phyloP scores from a whole-genome alignment of 345 rosid genomes.

The Populus davidiana region DNA sequence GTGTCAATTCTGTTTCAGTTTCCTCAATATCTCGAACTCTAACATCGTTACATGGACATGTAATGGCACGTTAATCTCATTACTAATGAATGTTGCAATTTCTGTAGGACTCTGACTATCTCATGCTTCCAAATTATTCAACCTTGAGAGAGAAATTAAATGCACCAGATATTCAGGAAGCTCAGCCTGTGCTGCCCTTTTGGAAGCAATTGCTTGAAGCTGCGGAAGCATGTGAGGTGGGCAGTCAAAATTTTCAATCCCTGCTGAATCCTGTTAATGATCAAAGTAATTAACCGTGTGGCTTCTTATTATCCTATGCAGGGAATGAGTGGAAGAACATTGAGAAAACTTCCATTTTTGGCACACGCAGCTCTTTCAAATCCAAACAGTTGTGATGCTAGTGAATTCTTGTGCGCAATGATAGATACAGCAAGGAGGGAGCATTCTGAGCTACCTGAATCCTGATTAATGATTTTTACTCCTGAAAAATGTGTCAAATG shows the following conservation, averaged over 20 bases:
- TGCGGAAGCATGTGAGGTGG: constrained; percentile 83
- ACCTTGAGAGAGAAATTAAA: constrained; percentile 53
- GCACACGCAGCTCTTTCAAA: constrained; percentile 73
- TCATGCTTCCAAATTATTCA: constrained; percentile 56
- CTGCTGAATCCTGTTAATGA: not conserved
- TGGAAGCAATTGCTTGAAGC: constrained; percentile 67
- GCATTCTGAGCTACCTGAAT: constrained; percentile 64
- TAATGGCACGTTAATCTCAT: not conserved
- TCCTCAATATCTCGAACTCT: not conserved
- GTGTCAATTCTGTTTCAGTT: constrained; percentile 25
- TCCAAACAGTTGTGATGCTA: constrained; percentile 51
- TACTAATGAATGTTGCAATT: constrained; percentile 10
- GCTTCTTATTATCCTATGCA: constrained; percentile 23
- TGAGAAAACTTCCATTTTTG: constrained; percentile 90
- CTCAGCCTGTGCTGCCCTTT: constrained; percentile 32
- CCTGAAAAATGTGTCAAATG: constrained; percentile 2
- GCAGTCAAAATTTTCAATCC: constrained; percentile 17
- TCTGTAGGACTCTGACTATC: constrained; percentile 49
- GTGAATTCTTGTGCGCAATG: constrained; percentile 67
- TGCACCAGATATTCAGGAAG: constrained; percentile 32
- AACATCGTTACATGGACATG: not conserved
- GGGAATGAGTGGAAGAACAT: constrained; percentile 92
- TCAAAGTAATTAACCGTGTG: not conserved
- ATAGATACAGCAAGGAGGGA: constrained; percentile 66
- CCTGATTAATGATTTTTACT: constrained; percentile 37